Evolutionary conservation across 352 stramenopile species (phyloP).

Genomic region (Pythium biforme): DNA sequence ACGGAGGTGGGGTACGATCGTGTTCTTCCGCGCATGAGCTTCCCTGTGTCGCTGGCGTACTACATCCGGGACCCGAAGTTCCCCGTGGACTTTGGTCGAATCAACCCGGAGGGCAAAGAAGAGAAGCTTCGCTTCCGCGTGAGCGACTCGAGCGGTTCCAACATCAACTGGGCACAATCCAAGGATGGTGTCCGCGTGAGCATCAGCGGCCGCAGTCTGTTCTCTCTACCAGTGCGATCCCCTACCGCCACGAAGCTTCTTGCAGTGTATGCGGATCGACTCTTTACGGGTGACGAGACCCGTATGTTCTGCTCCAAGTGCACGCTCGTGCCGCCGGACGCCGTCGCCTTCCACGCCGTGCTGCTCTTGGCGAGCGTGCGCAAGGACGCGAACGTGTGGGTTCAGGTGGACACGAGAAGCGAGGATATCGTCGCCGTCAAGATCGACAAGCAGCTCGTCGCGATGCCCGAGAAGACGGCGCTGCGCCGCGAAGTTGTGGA

Average conservation of each 20-base stretch:
- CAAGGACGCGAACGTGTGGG: slow-evolving; percentile 56
- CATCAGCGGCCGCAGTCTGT: slow-evolving; percentile 59
- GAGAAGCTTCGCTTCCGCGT: slow-evolving; percentile 52
- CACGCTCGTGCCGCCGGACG: slow-evolving; percentile 65
- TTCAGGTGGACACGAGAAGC: slow-evolving; percentile 47
- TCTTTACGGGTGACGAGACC: slow-evolving; percentile 78
- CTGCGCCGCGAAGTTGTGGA: slow-evolving; percentile 40
- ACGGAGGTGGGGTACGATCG: slow-evolving; percentile 5
- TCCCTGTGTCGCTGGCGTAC: slow-evolving; percentile 69
- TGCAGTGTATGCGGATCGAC: slow-evolving; percentile 65
- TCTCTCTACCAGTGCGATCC: slow-evolving; percentile 58
- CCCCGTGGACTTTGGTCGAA: slow-evolving; percentile 63
- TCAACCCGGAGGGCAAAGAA: slow-evolving; percentile 32
- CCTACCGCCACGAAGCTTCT: slow-evolving; percentile 24
- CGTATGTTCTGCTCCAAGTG: slow-evolving; percentile 79
- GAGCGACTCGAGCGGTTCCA: slow-evolving; percentile 39
- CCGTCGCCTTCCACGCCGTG: slow-evolving; percentile 58
- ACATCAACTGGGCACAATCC: slow-evolving; percentile 53
- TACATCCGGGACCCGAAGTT: slow-evolving; percentile 77
- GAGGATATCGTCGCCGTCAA: slow-evolving; percentile 65
- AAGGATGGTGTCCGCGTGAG: slow-evolving; percentile 63
- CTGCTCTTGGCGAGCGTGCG: slow-evolving; percentile 28
- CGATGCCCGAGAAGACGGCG: slow-evolving; percentile 46
- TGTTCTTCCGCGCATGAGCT: slow-evolving; percentile 50
- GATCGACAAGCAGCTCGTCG: slow-evolving; percentile 51